phyloP scores from a whole-genome alignment of 2,329 filamentous ascomycete species.

The Diaporthe vexans region DNA sequence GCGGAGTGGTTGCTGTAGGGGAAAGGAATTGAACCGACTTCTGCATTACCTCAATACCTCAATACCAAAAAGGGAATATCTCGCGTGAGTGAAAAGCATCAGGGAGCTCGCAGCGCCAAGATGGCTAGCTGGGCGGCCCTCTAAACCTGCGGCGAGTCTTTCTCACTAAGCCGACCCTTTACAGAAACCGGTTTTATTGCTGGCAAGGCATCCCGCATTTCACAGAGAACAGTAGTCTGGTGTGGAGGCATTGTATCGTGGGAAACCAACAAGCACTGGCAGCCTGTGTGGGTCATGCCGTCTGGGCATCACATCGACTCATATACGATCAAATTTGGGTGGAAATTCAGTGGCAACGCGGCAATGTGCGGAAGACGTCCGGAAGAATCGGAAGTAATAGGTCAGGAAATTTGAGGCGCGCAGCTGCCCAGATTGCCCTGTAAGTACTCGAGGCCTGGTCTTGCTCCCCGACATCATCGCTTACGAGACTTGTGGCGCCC shows the following conservation, averaged over 20 bases:
- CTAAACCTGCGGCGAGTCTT: background rate
- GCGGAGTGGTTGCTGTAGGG: background rate
- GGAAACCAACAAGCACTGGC: background rate
- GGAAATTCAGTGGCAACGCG: background rate
- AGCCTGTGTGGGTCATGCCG: background rate
- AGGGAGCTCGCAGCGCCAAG: background rate
- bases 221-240: too few relatives aligned
- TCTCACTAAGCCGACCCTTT: background rate
- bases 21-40: background rate
- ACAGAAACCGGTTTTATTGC: background rate
- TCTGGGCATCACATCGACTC: background rate
- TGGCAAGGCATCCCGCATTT: background rate
- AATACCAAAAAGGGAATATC: background rate
- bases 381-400: background rate
- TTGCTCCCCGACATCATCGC: background rate
- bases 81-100: background rate
- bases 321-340: background rate
- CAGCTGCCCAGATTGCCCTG: background rate
- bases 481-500: slow-evolving; percentile 14
- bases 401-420: background rate
- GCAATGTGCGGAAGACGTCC: slow-evolving; percentile 1
- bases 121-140: background rate
- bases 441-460: background rate
- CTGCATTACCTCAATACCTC: background rate
- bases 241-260: background rate